Evolutionary conservation across 495 filamentous ascomycete species (phyloP), one percentile per base, ranked within the genome.

Genomic region (Umbilicaria muhlenbergii): DNA sequence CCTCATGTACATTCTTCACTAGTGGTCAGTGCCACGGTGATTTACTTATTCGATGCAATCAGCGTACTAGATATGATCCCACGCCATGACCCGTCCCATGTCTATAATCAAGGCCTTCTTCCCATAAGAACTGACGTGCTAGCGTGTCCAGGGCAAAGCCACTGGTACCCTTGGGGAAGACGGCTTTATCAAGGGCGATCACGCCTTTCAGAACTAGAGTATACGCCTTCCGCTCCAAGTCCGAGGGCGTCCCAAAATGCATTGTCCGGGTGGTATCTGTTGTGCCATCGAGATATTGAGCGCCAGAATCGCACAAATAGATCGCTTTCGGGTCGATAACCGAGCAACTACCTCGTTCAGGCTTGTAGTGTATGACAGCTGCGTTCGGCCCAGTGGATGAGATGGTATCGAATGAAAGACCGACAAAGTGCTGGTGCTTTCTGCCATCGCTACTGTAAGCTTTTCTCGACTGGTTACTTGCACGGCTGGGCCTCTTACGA

Each of bases 61-160:
- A 37, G 44, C 52, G 58, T 62, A 77, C 74, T 57, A 86, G 61
- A 52, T 75, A 99, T 5, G 86, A 93, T 34, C 92, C 92, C 42
- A 99, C 82, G 17, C 92, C 92, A 58, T 99, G 92, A 28, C 92
- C 92, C 1, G 92, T 99, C 39, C 92, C 91, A 58, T 99, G 92
- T 11, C 92, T 75, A 61, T 92, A 99, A 53, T 99, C 89, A 16
- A 99, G 69, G 0, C 92, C 92, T 50, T 87, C 69, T 56, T 77
- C 77, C 92, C 92, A 99, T 43, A 99, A 69, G 57, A 80, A 83
- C 52, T 99, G 92, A 39, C 92, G 77, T 13, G 92, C 92, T 32
- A 95, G 63, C 5, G 76, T 70, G 63, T 99, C 92, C 24, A 99
- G 65, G 3, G 91, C 87, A 61, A 87, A 94, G 3, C 92, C 92